Evolutionary conservation across 768 basidiomycete genomes (phyloP).

Genomic region (Boletus tomentosulus): DNA sequence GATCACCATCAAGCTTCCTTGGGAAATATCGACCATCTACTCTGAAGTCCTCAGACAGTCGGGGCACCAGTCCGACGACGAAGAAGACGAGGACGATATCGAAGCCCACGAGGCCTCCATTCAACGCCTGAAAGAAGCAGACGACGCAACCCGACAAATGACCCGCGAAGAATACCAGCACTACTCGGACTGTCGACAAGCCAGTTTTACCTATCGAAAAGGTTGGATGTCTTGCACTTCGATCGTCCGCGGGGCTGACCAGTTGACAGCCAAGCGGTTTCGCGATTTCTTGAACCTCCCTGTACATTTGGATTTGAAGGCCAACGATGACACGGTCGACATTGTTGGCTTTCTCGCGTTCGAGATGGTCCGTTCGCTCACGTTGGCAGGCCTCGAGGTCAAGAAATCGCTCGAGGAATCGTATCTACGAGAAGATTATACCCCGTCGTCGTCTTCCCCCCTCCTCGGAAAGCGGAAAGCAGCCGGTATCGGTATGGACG

Average conservation of each 20-base stretch:
- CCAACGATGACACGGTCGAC: conserved; percentile 92
- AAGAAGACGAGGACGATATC: conserved; percentile 94
- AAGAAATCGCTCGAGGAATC: conserved; percentile 77
- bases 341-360: conserved; percentile 97
- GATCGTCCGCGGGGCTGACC: not conserved
- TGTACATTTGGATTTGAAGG: conserved; percentile 78
- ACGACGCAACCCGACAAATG: conserved; percentile 94
- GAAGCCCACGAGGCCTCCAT: conserved; percentile 96
- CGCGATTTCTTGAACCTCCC: conserved; percentile 91
- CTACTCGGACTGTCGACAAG: conserved; percentile 95
- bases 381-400: conserved; percentile 81
- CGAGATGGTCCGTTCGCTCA: conserved; percentile 94
- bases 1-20: conserved; percentile 91
- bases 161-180: conserved; percentile 95
- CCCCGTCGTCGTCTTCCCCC: conserved; percentile 43
- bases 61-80: conserved; percentile 85
- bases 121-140: conserved; percentile 87
- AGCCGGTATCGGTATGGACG: conserved; percentile 40
- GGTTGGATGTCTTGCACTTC: conserved; percentile 37
- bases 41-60: conserved; percentile 75
- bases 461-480: conserved; percentile 70
- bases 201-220: conserved; percentile 96
- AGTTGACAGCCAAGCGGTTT: conserved; percentile 79
- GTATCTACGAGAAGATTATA: conserved; percentile 60
- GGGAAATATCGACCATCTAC: conserved; percentile 92